phyloP scores from a whole-genome alignment of 371 early-diverging fungal species.

The Mortierella sp. region DNA sequence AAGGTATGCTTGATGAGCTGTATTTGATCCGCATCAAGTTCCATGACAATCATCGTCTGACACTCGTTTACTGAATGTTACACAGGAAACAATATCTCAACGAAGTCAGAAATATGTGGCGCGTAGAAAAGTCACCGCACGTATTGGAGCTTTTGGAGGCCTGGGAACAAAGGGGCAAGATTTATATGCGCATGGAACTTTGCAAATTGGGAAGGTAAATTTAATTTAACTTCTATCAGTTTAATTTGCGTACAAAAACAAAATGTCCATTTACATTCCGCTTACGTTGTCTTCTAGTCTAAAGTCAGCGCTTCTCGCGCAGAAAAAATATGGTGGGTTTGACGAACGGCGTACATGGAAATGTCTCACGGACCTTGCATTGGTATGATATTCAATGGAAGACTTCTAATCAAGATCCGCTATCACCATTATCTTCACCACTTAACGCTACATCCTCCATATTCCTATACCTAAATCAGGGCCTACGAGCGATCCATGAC shows the following conservation, averaged over 20 bases:
- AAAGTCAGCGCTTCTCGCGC: conserved; percentile 53
- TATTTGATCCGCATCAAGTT: neutral
- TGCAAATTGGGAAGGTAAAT: conserved; percentile 83
- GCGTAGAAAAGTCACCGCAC: conserved; percentile 67
- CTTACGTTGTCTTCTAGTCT: conserved; percentile 32
- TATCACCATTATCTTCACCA: neutral
- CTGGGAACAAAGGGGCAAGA: conserved; percentile 93
- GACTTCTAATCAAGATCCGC: neutral
- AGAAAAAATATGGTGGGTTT: conserved; percentile 59
- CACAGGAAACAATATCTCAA: conserved; percentile 72
- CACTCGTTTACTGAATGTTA: neutral
- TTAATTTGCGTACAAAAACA: conserved; percentile 9
- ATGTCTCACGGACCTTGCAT: conserved; percentile 80
- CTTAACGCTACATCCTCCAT: neutral
- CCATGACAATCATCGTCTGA: neutral
- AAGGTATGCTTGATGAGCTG: conserved; percentile 54
- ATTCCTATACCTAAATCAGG: conserved; percentile 52
- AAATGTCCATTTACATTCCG: neutral
- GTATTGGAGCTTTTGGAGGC: conserved; percentile 80
- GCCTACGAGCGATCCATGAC: conserved; percentile 81
- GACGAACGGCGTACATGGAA: conserved; percentile 80
- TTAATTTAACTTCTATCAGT: conserved; percentile 31
- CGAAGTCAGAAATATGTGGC: conserved; percentile 86
- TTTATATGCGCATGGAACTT: conserved; percentile 92
- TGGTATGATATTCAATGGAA: conserved; percentile 54